Base-by-base conservation (phyloP, 345 rosid species). In the Aurinia saxatilis region DNA sequence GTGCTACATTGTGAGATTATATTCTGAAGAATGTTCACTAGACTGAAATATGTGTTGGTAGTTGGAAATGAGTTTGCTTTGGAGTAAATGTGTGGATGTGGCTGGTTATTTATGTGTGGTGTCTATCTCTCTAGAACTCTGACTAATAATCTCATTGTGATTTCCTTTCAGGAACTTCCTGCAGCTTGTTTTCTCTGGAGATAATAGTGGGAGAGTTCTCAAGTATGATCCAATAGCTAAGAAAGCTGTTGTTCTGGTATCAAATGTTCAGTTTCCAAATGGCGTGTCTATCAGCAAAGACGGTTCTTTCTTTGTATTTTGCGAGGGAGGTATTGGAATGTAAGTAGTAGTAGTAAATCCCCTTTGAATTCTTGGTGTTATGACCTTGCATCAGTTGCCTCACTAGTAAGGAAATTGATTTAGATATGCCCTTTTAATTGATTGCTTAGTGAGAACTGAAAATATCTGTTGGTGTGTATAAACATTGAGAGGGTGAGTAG, bases 221-320 rank as follows among this genome's bases (percentile, higher is more conserved):
- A 92, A 82, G 79, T 89, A 89, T 68, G 78, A 85, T 63, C 88
- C 84, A 19, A 48, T 41, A 38, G 77, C 96, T 10, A 83, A 84
- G 65, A 79, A 85, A 71, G 79, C 95, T 44, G 81, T 77, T 48
- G 90, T 92, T 50, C 83, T 92, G 30, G 49, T 73, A 66, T 72
- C 81, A 51, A 78, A 87, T 76, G 56, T 87, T 62, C 91, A 73
- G 65, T 92, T 92, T 70, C 97, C 98, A 1, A 92, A 92, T 53
- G 98, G 98, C 27, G 60, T 89, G 13, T 73, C 99, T 60, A 55
- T 93, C 49, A 87, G 95, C 84, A 93, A 87, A 76, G 99, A 93
- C 50, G 84, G 85, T 49, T 80, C 88, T 39, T 92, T 81, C 79
- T 80, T 92, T 48, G 69, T 90, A 7, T 84, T 83, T 63, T 81